Evolutionary conservation across 2,329 filamentous ascomycete species (phyloP).

Genomic region (Rhexocercosporidium sp.): DNA sequence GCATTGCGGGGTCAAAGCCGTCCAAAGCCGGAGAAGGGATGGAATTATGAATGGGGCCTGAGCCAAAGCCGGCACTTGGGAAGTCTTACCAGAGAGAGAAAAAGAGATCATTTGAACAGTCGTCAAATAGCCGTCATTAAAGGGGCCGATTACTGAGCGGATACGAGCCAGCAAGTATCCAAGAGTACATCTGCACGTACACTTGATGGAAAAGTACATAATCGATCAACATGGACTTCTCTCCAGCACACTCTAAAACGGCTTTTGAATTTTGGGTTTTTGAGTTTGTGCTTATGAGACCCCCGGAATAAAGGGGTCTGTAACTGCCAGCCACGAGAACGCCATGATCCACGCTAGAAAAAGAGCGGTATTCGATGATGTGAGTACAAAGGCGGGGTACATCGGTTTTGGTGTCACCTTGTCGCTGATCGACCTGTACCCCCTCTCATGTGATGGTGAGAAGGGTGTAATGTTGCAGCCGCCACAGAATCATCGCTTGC

Average conservation of each 20-base stretch:
- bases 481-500: background rate
- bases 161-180: background rate
- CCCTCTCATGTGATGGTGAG: slow-evolving; percentile 1
- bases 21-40: background rate
- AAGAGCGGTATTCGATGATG: background rate
- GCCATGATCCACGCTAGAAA: background rate
- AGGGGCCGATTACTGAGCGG: background rate
- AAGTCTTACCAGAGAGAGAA: background rate
- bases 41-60: too few relatives aligned
- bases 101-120: background rate
- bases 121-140: background rate
- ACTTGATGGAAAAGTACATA: background rate
- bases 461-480: slow-evolving; percentile 6
- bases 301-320: background rate
- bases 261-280: background rate
- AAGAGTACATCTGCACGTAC: background rate
- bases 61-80: background rate
- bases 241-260: background rate
- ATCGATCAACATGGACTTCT: background rate
- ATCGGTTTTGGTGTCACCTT: background rate
- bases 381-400: slow-evolving; percentile 1
- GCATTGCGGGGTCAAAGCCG: background rate
- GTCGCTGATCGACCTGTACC: background rate
- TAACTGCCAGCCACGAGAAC: slow-evolving; percentile 4
- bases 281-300: background rate